A percentile compares a stretch with the other conserved stretches of the same genome.
These are phyloP conservation scores for Carnegiea gigantea DNA, from an alignment of 179 eudicot species.

Conservation along the genomic window DNA sequence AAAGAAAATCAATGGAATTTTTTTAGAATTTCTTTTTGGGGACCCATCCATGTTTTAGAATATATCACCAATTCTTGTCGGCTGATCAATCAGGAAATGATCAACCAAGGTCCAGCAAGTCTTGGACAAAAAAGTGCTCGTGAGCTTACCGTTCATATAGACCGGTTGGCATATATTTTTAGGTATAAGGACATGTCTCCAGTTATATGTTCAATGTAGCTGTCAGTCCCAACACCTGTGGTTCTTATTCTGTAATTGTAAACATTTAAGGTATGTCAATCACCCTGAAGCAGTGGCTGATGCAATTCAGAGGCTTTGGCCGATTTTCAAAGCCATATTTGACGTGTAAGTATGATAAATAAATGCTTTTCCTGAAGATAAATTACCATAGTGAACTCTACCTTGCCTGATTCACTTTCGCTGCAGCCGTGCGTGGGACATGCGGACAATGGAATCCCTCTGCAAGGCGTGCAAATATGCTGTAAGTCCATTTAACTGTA, in stretches of 20 bases:
- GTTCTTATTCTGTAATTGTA: conserved; percentile 15
- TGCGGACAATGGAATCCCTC: conserved; percentile 96
- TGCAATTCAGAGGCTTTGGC: conserved; percentile 96
- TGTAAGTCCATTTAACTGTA: conserved; percentile 55
- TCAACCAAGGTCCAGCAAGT: conserved; percentile 81
- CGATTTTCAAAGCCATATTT: conserved; percentile 90
- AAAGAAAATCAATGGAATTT: neutral
- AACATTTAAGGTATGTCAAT: conserved; percentile 66
- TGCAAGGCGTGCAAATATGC: conserved; percentile 99
- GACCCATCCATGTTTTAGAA: conserved; percentile 8
- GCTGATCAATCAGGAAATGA: conserved; percentile 62
- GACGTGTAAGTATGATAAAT: conserved; percentile 57
- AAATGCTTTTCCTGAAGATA: conserved; percentile 11
- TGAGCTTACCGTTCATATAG: conserved; percentile 94
- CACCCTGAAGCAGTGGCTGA: conserved; percentile 99
- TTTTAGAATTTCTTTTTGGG: neutral
- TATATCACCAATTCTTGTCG: neutral
- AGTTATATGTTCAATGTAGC: neutral
- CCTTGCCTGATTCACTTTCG: neutral
- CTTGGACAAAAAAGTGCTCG: conserved; percentile 85
- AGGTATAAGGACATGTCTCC: conserved; percentile 44
- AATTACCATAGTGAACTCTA: neutral
- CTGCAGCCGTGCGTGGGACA: conserved; percentile 99
- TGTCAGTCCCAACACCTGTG: neutral
- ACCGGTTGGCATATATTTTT: conserved; percentile 93